These are phyloP conservation scores for Geoglossum glabrum DNA, from an alignment of 495 filamentous ascomycete species.

Conservation along the genomic window DNA sequence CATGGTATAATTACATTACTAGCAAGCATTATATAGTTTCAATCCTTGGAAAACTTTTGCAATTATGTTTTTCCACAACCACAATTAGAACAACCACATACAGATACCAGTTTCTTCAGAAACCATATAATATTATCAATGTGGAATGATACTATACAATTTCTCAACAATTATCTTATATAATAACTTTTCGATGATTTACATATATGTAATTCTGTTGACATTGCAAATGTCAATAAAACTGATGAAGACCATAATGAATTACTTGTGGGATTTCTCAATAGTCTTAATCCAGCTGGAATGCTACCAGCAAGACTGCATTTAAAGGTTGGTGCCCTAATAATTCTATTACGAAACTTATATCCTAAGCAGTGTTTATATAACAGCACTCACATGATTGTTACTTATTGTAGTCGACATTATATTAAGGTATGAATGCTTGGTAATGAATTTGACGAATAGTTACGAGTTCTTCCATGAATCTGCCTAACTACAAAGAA, in stretches of 20 bases:
- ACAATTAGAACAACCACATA: not conserved
- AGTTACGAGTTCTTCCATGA: not conserved
- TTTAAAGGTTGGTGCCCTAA: slow-evolving; percentile 2
- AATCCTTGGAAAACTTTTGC: not conserved
- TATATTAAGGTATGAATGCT: not conserved
- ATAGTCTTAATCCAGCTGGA: not conserved
- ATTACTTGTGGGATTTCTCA: not conserved
- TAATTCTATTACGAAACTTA: slow-evolving; percentile 3
- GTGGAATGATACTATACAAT: not conserved
- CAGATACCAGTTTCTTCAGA: not conserved
- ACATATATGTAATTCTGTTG: no score
- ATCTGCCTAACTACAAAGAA: not conserved
- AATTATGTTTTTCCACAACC: not conserved
- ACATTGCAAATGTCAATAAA: not conserved
- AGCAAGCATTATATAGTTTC: not conserved
- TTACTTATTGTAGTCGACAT: not conserved
- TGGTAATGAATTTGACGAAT: not conserved
- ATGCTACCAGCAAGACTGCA: not conserved
- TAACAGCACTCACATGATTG: slow-evolving; percentile 1
- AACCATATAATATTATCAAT: not conserved
- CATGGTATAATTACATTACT: not conserved
- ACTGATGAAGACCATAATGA: not conserved
- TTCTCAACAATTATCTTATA: not conserved
- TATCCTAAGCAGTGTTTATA: not conserved
- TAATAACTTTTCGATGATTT: not conserved